Evolutionary conservation across 2,329 filamentous ascomycete species (phyloP).

Genomic region (Tothia fuscella): DNA sequence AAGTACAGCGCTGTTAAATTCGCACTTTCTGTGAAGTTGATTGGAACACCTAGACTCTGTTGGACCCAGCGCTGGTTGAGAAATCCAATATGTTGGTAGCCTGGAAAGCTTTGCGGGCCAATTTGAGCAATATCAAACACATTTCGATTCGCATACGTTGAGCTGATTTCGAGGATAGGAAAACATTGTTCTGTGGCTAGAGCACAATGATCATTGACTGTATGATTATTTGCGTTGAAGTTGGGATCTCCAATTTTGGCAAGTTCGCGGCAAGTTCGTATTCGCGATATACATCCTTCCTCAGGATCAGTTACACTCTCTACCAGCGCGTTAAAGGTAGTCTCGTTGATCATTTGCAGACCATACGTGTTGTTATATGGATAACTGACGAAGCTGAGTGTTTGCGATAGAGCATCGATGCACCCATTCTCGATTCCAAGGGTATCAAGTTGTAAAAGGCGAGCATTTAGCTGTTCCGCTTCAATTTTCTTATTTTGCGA

Average conservation of each 20-base stretch:
- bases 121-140: slow-evolving; percentile 47
- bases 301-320: too few relatives aligned
- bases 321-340: too few relatives aligned
- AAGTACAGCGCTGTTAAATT: too few relatives aligned
- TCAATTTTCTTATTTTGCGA: slow-evolving; percentile 44
- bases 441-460: slow-evolving; percentile 40
- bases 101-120: slow-evolving; percentile 12
- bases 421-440: slow-evolving; percentile 46
- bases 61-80: slow-evolving; percentile 47
- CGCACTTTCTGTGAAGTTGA: slow-evolving; percentile 40
- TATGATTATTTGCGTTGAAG: too few relatives aligned
- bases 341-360: slow-evolving; percentile 38
- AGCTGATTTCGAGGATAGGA: too few relatives aligned
- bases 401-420: slow-evolving; percentile 38
- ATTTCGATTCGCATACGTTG: too few relatives aligned
- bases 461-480: slow-evolving; percentile 11
- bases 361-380: slow-evolving; percentile 49
- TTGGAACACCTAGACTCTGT: slow-evolving; percentile 43
- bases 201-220: too few relatives aligned
- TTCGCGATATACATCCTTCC: too few relatives aligned
- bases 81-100: slow-evolving; percentile 41
- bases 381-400: slow-evolving; percentile 36
- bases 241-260: too few relatives aligned
- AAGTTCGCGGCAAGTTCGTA: too few relatives aligned
- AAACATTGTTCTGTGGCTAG: too few relatives aligned